phyloP scores from a whole-genome alignment of 2,329 filamentous ascomycete species.

The Cladosporium velox region DNA sequence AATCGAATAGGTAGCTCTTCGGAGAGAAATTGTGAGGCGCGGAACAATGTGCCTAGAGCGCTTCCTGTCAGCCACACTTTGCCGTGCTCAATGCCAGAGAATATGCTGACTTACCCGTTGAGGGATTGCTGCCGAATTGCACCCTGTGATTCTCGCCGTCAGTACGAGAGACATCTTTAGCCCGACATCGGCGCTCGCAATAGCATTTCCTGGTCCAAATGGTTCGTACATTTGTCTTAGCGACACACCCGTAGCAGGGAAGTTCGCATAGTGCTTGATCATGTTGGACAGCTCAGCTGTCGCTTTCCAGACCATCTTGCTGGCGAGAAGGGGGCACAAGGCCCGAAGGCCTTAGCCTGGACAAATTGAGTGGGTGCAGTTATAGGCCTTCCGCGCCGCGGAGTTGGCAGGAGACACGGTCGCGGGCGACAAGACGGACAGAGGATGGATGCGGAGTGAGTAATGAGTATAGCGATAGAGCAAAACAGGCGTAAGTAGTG shows the following conservation, averaged over 20 bases:
- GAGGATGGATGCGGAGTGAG: neutral
- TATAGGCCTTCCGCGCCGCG: neutral
- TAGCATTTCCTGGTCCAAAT: constrained; percentile 50
- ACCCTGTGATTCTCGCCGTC: constrained; percentile 50
- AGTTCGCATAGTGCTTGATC: constrained; percentile 95
- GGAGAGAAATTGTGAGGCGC: constrained; percentile 95
- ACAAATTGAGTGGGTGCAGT: neutral
- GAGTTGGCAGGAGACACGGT: neutral
- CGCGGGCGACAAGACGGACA: neutral
- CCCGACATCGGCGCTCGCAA: constrained; percentile 8
- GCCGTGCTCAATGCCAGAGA: neutral
- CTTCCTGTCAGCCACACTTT: neutral
- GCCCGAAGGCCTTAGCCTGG: constrained; percentile 20
- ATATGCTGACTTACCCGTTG: constrained; percentile 65
- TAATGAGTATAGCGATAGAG: neutral
- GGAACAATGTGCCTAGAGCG: constrained; percentile 80
- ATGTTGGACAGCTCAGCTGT: constrained; percentile 90
- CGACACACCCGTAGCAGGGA: constrained; percentile 94
- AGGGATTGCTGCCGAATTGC: constrained; percentile 93
- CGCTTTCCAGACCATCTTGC: constrained; percentile 67
- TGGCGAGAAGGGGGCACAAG: constrained; percentile 6
- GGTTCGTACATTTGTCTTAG: constrained; percentile 99
- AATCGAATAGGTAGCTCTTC: constrained; percentile 97
- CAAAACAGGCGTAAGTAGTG: neutral
- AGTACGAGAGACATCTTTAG: constrained; percentile 60